phyloP scores from a whole-genome alignment of 768 basidiomycete genomes.

The Termitomyces sp. region DNA sequence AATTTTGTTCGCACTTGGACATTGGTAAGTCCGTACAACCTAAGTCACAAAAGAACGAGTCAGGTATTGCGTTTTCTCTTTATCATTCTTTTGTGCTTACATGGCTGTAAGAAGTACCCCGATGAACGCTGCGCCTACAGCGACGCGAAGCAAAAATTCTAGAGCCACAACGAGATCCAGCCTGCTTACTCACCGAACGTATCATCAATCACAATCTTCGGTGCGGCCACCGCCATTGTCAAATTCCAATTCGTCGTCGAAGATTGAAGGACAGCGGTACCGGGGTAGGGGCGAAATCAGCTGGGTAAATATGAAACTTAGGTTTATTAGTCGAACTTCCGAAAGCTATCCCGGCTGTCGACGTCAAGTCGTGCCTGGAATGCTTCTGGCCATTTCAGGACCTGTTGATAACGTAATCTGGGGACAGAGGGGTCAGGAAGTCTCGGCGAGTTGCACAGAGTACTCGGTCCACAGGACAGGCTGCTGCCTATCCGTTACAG shows the following conservation, averaged over 20 bases:
- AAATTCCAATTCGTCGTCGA: neutral
- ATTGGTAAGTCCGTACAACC: constrained; percentile 31
- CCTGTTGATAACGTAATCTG: neutral
- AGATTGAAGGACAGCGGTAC: neutral
- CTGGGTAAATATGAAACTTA: neutral
- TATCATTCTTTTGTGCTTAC: constrained; percentile 14
- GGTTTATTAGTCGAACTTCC: neutral
- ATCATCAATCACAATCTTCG: constrained; percentile 12
- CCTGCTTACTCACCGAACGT: constrained; percentile 16
- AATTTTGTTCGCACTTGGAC: constrained; percentile 20
- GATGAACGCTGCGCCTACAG: constrained; percentile 18
- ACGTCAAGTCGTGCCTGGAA: neutral
- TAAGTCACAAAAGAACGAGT: constrained; percentile 6
- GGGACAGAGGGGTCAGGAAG: no score
- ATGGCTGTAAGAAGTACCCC: constrained; percentile 27
- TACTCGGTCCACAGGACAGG: neutral
- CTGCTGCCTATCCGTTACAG: neutral
- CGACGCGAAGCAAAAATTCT: neutral
- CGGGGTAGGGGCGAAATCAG: neutral
- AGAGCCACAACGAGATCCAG: neutral
- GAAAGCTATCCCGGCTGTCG: neutral
- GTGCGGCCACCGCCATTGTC: constrained; percentile 1
- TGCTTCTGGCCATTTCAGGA: neutral
- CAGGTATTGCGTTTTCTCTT: neutral
- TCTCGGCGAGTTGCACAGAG: neutral